Conservation (phyloP, 306 rosid species). For the Cajanus cajan region DNA sequence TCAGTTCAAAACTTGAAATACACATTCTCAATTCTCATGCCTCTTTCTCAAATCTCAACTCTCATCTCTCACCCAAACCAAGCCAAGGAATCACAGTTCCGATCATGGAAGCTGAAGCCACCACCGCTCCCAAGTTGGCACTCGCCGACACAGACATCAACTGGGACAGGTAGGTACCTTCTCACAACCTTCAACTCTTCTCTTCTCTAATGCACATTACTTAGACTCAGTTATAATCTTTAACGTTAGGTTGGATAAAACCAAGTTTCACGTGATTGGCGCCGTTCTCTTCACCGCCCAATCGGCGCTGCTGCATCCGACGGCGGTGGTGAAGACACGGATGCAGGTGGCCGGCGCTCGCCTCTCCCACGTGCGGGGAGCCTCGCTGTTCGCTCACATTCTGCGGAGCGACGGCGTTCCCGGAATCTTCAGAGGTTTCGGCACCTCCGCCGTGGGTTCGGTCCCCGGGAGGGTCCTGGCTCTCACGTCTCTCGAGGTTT, state of each 20-base stretch:
- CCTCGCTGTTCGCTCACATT: constrained; percentile 54
- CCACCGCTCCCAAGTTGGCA: constrained; percentile 47
- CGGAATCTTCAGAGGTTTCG: constrained; percentile 81
- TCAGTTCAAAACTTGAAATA: no score
- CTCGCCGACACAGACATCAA: constrained; percentile 74
- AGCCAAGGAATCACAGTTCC: no score
- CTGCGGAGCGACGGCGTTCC: constrained; percentile 61
- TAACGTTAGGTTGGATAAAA: constrained; percentile 87
- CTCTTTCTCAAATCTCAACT: no score
- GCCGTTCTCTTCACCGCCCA: constrained; percentile 76
- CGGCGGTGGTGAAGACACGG: constrained; percentile 75
- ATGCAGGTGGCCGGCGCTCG: constrained; percentile 74
- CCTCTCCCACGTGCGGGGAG: constrained; percentile 51
- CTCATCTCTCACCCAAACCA: no score
- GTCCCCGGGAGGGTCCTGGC: constrained; percentile 80
- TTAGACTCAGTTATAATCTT: no score
- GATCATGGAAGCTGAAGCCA: constrained; percentile 54
- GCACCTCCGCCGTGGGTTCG: constrained; percentile 81
- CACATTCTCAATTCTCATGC: no score
- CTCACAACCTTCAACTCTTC: background rate
- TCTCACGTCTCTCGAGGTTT: constrained; percentile 75
- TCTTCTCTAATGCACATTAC: background rate
- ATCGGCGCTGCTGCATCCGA: constrained; percentile 75
- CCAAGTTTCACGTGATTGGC: constrained; percentile 73
- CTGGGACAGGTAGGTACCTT: constrained; percentile 67